phyloP scores from a whole-genome alignment of 2,329 filamentous ascomycete genomes.

The Dactylellina drechsleri region DNA sequence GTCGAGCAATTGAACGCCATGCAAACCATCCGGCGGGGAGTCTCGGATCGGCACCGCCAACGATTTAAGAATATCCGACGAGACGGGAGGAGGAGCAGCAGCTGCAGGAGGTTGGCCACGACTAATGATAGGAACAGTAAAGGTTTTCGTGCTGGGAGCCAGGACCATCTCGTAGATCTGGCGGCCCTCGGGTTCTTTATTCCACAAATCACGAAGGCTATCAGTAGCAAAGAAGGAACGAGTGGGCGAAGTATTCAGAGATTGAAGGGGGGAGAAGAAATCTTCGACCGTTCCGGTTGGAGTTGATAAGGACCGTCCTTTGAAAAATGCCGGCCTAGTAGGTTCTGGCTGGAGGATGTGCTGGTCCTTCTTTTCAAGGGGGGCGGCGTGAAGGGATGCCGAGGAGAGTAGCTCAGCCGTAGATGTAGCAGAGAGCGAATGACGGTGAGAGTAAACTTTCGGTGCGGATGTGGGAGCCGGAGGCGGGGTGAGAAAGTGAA shows the following conservation, averaged over 20 bases:
- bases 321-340: conserved; percentile 13
- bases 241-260: conserved; percentile 24
- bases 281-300: conserved; percentile 38
- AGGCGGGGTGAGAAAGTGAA: conserved; percentile 31
- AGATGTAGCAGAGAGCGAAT: conserved; percentile 28
- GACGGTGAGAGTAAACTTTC: conserved; percentile 15
- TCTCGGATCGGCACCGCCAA: conserved; percentile 43
- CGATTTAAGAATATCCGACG: conserved; percentile 24
- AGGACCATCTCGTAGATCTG: conserved; percentile 40
- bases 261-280: conserved; percentile 36
- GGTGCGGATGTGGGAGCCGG: conserved; percentile 10
- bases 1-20: conserved; percentile 30
- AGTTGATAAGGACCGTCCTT: conserved; percentile 41
- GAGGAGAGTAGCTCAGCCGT: conserved; percentile 28
- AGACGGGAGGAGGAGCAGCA: background rate
- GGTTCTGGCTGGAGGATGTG: conserved; percentile 25
- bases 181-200: conserved; percentile 16
- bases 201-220: conserved; percentile 25
- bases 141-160: conserved; percentile 27
- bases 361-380: background rate
- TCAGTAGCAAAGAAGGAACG: conserved; percentile 18
- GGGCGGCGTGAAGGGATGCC: conserved; percentile 13
- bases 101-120: background rate
- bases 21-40: conserved; percentile 32
- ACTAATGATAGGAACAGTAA: conserved; percentile 22